Evolutionary conservation across 2,329 filamentous ascomycete species (phyloP).

Genomic region (Aureobasidium sp.): DNA sequence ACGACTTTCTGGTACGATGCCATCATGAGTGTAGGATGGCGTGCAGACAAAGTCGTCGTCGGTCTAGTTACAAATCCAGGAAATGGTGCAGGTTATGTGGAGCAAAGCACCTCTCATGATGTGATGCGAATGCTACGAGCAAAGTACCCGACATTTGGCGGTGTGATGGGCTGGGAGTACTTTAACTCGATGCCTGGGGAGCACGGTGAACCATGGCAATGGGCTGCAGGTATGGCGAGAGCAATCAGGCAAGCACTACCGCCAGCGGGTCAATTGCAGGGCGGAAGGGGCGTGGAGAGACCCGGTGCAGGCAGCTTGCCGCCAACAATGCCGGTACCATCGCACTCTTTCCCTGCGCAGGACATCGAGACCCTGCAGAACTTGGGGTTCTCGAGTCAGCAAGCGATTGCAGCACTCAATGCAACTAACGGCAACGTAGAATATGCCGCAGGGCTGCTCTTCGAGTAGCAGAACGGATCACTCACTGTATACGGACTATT

Average conservation of each 20-base stretch:
- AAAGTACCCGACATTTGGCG: constrained; percentile 65
- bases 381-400: constrained; percentile 39
- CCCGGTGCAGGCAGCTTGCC: constrained; percentile 24
- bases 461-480: constrained; percentile 30
- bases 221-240: constrained; percentile 62
- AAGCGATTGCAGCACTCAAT: constrained; percentile 43
- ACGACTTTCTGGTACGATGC: constrained; percentile 45
- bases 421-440: constrained; percentile 44
- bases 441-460: constrained; percentile 41
- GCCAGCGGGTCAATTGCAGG: constrained; percentile 14
- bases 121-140: constrained; percentile 52
- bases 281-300: constrained; percentile 17
- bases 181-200: constrained; percentile 72
- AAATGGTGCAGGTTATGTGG: constrained; percentile 61
- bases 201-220: constrained; percentile 60
- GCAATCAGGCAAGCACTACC: constrained; percentile 31
- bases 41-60: constrained; percentile 64
- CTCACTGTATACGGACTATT: not conserved
- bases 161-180: constrained; percentile 94
- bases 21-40: constrained; percentile 59
- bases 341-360: constrained; percentile 35
- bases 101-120: constrained; percentile 48
- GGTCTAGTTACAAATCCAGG: constrained; percentile 72
- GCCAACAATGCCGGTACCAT: constrained; percentile 21
- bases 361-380: constrained; percentile 37